Conservation (phyloP, 305 asterid genomes). For the Plantago coronopus region DNA sequence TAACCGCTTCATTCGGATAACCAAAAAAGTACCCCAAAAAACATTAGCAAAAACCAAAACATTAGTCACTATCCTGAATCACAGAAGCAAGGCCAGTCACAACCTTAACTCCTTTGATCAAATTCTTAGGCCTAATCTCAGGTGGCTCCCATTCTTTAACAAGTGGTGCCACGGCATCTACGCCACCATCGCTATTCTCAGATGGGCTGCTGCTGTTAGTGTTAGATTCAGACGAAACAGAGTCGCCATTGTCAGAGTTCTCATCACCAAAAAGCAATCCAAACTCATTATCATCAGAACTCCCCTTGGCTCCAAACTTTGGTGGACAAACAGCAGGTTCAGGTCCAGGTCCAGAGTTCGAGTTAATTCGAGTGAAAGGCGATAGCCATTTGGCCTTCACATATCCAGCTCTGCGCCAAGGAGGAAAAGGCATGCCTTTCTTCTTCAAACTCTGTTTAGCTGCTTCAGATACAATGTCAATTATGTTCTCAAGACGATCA, state of each 20-base stretch:
- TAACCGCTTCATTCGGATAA: slow-evolving; percentile 6
- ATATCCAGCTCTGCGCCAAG: slow-evolving; percentile 80
- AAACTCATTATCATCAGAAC: slow-evolving; percentile 10
- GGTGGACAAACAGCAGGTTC: no score
- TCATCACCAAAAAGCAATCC: slow-evolving; percentile 30
- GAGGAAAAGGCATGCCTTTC: slow-evolving; percentile 82
- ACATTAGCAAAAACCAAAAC: slow-evolving; percentile 27
- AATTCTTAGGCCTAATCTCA: slow-evolving; percentile 42
- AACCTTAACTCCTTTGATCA: slow-evolving; percentile 41
- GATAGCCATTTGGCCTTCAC: slow-evolving; percentile 86
- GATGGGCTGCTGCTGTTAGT: slow-evolving; percentile 21
- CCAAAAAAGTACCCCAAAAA: slow-evolving; percentile 5
- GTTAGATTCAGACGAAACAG: slow-evolving; percentile 16
- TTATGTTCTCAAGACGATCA: slow-evolving; percentile 73
- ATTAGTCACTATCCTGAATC: slow-evolving; percentile 42
- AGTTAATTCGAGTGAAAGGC: slow-evolving; percentile 36
- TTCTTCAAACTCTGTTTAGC: slow-evolving; percentile 80
- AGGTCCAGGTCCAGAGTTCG: neutral
- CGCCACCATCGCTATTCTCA: slow-evolving; percentile 20
- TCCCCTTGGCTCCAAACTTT: slow-evolving; percentile 7
- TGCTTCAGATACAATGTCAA: slow-evolving; percentile 54
- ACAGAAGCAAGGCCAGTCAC: slow-evolving; percentile 69
- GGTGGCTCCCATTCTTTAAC: slow-evolving; percentile 41
- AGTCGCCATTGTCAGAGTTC: slow-evolving; percentile 10
- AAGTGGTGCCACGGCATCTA: slow-evolving; percentile 7